Base-by-base conservation (phyloP, 345 rosid species). In the Syzygium oleosum region DNA sequence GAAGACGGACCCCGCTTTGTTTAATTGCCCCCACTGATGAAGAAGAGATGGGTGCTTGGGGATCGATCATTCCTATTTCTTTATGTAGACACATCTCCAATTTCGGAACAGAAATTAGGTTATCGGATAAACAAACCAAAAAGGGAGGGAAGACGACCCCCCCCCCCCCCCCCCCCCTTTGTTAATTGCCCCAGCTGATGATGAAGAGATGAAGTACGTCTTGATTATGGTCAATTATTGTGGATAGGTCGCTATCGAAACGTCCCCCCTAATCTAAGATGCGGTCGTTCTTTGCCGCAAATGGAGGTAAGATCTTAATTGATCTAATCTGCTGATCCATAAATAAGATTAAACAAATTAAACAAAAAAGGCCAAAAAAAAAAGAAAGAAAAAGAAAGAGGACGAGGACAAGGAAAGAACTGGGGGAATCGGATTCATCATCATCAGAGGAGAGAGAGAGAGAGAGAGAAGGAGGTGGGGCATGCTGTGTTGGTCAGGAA, bases 381-480 rank as follows among this genome's bases (percentile, higher is more conserved):
- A 19, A 7, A 8, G 56, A 6, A 8, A 0, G 0, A 15, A 29
- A 7, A 15, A 3, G 0, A 15, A 7, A 15, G 53, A 3, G 83
- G 83, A 38, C 83, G 49, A 73, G 83, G 80, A 38, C 49, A 73
- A 38, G 46, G 49, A 19, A 38, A 19, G 49, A 38, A 38, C 83
- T 38, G 49, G 59, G 49, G 59, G 83, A 73, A 73, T 73, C 83
- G 83, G 49, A 38, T 73, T 73, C 83, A 73, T 43, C 83, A 73
- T 43, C 46, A 43, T 43, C 46, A 43, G 46, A 4, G 22, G 83
- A 43, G 7, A 73, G 83, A 21, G 25, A 21, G 46, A 1, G n/a
- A 9, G 9, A 51, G 3, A 43, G 80, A 41, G 4, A 2, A 4
- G 46, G 46, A 43, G 46, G 6, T 6, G 46, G 22, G 80, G 23